Conservation (phyloP, 306 rosid genomes). For the Fagus sylvatica region DNA sequence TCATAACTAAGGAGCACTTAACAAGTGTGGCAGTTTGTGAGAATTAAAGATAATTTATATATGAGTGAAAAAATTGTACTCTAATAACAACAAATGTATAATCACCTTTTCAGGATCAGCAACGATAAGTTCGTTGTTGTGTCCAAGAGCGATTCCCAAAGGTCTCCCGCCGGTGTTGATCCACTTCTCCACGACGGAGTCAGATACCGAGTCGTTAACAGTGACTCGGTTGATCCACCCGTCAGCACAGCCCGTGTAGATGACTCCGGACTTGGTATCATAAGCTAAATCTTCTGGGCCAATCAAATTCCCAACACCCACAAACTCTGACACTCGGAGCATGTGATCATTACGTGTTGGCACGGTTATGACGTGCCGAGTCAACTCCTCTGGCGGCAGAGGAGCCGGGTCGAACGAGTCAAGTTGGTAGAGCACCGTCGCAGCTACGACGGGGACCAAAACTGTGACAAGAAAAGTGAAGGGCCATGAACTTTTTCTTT, state of each 20-base stretch:
- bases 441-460: conserved; percentile 21
- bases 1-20: neutral
- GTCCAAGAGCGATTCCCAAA: conserved; percentile 49
- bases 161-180: conserved; percentile 82
- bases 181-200: conserved; percentile 56
- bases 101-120: conserved; percentile 53
- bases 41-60: no score
- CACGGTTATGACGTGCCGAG: conserved; percentile 7
- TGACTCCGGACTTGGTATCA: conserved; percentile 34
- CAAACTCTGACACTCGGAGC: conserved; percentile 34
- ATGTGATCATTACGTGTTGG: conserved; percentile 30
- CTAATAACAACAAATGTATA: neutral
- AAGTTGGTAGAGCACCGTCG: conserved; percentile 29
- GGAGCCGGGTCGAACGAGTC: conserved; percentile 51
- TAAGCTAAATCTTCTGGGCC: conserved; percentile 59
- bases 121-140: conserved; percentile 35
- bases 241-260: conserved; percentile 68
- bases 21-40: neutral
- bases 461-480: neutral
- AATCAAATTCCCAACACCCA: conserved; percentile 36
- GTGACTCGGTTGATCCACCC: conserved; percentile 76
- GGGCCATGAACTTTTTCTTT: neutral
- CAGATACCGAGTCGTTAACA: conserved; percentile 40
- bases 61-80: no score
- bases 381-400: conserved; percentile 34